Evolutionary conservation across 306 rosid genomes (phyloP).

Genomic region (Macrotyloma uniflorum): DNA sequence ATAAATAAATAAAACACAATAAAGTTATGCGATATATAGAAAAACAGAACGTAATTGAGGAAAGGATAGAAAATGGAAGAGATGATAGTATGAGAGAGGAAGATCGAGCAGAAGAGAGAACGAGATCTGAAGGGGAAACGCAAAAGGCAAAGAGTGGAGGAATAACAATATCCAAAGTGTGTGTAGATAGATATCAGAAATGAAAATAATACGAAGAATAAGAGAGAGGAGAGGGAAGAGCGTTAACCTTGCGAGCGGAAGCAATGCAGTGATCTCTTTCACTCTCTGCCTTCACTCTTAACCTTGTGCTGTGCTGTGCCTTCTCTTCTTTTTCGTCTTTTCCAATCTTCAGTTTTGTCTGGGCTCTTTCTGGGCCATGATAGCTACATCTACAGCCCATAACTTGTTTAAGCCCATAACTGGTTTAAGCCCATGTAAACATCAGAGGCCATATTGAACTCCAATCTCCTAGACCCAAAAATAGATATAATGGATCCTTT

Average conservation of each 20-base stretch:
- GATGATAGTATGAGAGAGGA: not conserved
- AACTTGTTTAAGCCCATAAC: too few relatives aligned
- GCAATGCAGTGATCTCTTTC: slow-evolving; percentile 4
- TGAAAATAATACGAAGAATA: not conserved
- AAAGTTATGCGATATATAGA: not conserved
- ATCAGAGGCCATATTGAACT: too few relatives aligned
- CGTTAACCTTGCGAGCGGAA: slow-evolving; percentile 37
- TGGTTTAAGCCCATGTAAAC: too few relatives aligned
- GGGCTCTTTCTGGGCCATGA: not conserved
- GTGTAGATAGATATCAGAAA: not conserved
- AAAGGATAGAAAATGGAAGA: not conserved
- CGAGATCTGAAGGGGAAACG: slow-evolving; percentile 45
- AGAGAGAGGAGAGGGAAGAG: not conserved
- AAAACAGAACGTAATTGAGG: not conserved
- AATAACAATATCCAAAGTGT: not conserved
- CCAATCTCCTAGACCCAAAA: too few relatives aligned
- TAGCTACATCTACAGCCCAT: too few relatives aligned
- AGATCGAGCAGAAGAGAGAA: slow-evolving; percentile 18
- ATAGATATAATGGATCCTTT: too few relatives aligned
- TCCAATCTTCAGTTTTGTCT: not conserved
- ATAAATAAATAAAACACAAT: not conserved
- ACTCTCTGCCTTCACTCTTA: not conserved
- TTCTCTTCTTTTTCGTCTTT: not conserved
- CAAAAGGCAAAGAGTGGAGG: not conserved
- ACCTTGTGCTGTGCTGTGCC: not conserved